Base-by-base conservation (phyloP, 73 alveolate species). In the Symbiodinium natans region DNA sequence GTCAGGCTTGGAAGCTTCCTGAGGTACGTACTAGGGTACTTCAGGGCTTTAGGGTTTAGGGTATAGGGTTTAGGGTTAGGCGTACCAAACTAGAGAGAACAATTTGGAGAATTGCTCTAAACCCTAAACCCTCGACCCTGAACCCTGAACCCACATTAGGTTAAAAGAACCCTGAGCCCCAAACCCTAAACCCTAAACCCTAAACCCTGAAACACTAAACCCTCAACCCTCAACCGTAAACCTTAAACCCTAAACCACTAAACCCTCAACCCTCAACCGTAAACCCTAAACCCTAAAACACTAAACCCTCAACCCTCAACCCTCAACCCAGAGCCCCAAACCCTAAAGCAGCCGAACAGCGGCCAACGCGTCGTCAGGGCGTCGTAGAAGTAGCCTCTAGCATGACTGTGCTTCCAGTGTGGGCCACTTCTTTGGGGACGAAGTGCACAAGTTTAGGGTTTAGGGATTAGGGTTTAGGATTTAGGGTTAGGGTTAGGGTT, bases 281-380 rank as follows among this genome's bases (percentile, higher is more conserved):
- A 56, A 56, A 15, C 75, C 75, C 36, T 56, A 56, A 56, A 56
- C 29, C 75, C 75, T 4, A 56, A 8, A 8, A 43, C 11, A 43
- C 25, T 21, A 56, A 56, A 21, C 25, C 74, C 31, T 19, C 8
- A 15, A 17, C 39, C 8, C 75, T 56, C 2, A 56, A 56, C 34
- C 31, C 75, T 15, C 10, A 56, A 56, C 75, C 27, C 31, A 7
- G 7, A 56, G 0, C 75, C 36, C 39, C 7, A 56, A 56, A 56
- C 27, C 6, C 33, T 15, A 15, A 56, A 56, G 33, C 34, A 19
- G 77, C 34, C 1, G 77, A 63, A 34, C 29, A 31, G 34, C 77
- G 77, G 77, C 77, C 77, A 63, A 34, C 77, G 77, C 17, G 77
- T 63, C 25, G 77, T 63, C 77, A 63, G 77, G 36, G 77, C 77